A percentile compares a stretch with the other conserved stretches of the same genome.
Evolutionary conservation across 768 basidiomycete genomes (phyloP).

Genomic region (Pleurotus pulmonarius): DNA sequence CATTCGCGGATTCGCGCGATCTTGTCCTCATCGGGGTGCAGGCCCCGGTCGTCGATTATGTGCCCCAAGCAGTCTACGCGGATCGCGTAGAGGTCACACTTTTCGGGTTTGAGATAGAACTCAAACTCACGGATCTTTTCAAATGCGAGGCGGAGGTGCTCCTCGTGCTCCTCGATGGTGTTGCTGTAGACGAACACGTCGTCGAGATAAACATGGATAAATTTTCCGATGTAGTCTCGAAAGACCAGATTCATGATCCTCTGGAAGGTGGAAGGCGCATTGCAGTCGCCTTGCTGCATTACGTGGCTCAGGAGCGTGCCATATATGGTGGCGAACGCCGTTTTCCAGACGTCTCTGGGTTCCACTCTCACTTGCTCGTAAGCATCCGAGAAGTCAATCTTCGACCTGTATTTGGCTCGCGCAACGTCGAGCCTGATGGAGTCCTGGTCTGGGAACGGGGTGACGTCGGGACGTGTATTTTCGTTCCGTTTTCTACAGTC

Average conservation of each 20-base stretch:
- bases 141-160: constrained; percentile 28
- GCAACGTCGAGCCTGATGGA: constrained; percentile 26
- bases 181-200: constrained; percentile 38
- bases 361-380: constrained; percentile 38
- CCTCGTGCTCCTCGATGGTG: constrained; percentile 32
- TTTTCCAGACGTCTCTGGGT: constrained; percentile 24
- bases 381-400: constrained; percentile 36
- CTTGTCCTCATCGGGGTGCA: constrained; percentile 34
- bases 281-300: constrained; percentile 43
- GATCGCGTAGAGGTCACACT: constrained; percentile 27
- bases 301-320: constrained; percentile 35
- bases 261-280: constrained; percentile 44
- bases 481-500: constrained; percentile 33
- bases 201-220: constrained; percentile 41
- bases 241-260: constrained; percentile 39
- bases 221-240: constrained; percentile 29
- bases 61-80: constrained; percentile 35
- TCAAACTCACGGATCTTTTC: constrained; percentile 19
- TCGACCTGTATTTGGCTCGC: constrained; percentile 25
- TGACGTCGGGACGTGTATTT: constrained; percentile 35
- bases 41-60: constrained; percentile 31
- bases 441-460: constrained; percentile 39
- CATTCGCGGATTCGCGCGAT: constrained; percentile 27
- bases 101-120: constrained; percentile 28
- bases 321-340: constrained; percentile 29